Percentiles rank a stretch among this genome's conserved stretches.
Conservation (phyloP, 2,329 filamentous ascomycete species). For the Ophiosphaerella korrae region DNA sequence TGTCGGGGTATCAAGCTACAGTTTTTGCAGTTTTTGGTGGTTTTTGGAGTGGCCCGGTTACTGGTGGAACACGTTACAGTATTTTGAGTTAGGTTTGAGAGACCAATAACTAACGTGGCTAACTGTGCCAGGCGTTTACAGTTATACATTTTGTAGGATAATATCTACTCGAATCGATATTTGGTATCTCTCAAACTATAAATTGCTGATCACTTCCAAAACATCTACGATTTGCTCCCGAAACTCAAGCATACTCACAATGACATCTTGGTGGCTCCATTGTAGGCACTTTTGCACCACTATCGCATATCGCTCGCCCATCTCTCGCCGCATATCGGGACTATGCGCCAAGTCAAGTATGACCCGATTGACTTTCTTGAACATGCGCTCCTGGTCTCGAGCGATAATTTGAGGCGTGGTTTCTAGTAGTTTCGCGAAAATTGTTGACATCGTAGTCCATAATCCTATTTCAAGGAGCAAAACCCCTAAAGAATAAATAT, state of each 20-base stretch:
- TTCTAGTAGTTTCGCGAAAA: slow-evolving; percentile 17
- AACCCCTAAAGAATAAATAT: slow-evolving; percentile 62
- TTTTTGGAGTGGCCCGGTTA: too few relatives aligned
- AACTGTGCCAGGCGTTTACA: too few relatives aligned
- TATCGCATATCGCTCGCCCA: slow-evolving; percentile 14
- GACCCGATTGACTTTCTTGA: slow-evolving; percentile 11
- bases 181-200: background rate
- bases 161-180: too few relatives aligned
- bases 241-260: slow-evolving; percentile 15
- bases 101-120: too few relatives aligned
- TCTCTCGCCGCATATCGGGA: slow-evolving; percentile 16
- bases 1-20: too few relatives aligned
- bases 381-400: slow-evolving; percentile 9
- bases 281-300: slow-evolving; percentile 17
- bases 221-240: slow-evolving; percentile 15
- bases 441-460: slow-evolving; percentile 40
- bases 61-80: too few relatives aligned
- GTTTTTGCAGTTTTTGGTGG: too few relatives aligned
- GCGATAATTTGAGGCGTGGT: slow-evolving; percentile 9
- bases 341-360: slow-evolving; percentile 15
- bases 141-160: too few relatives aligned
- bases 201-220: background rate
- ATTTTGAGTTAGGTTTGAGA: too few relatives aligned
- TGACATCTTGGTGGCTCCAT: slow-evolving; percentile 11
- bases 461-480: slow-evolving; percentile 60